Percentiles rank a stretch among this genome's conserved stretches.
Conservation (phyloP, 176 grass and related monocot species). For the Eremochloa ophiuroides region DNA sequence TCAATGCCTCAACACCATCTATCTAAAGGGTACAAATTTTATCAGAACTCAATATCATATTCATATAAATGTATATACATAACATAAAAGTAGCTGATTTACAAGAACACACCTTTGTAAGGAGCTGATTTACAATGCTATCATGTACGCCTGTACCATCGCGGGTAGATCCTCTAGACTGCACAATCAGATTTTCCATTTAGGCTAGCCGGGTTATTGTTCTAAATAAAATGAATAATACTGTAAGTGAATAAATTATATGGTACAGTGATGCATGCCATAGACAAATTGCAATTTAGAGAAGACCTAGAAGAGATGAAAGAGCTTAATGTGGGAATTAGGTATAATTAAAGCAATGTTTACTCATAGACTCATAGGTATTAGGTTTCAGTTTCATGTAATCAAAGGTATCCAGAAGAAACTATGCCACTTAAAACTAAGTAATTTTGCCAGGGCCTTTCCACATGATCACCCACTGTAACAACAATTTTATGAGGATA, state of each 20-base stretch:
- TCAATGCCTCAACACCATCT: conserved; percentile 92
- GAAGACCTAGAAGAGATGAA: neutral
- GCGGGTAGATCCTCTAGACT: conserved; percentile 93
- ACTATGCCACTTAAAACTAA: neutral
- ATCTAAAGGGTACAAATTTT: conserved; percentile 58
- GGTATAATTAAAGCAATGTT: neutral
- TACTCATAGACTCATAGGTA: conserved; percentile 13
- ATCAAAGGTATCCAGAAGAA: conserved; percentile 14
- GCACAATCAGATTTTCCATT: conserved; percentile 27
- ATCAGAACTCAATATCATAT: conserved; percentile 17
- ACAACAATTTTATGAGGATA: neutral
- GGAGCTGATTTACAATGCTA: conserved; percentile 95
- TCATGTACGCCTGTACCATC: conserved; percentile 97
- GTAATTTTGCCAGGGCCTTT: neutral
- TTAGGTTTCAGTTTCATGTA: neutral
- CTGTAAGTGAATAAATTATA: neutral
- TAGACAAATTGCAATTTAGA: conserved; percentile 1
- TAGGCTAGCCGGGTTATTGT: neutral
- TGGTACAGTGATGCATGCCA: neutral
- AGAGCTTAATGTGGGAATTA: neutral
- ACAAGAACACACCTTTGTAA: conserved; percentile 68
- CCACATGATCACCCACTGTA: neutral
- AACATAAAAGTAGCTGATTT: conserved; percentile 25
- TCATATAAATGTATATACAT: conserved; percentile 5
- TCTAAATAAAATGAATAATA: conserved; percentile 12